Percentiles rank a stretch among this genome's conserved stretches.
Conservation (phyloP, 1,284 basidiomycete genomes). For the Leccinum fallax region DNA sequence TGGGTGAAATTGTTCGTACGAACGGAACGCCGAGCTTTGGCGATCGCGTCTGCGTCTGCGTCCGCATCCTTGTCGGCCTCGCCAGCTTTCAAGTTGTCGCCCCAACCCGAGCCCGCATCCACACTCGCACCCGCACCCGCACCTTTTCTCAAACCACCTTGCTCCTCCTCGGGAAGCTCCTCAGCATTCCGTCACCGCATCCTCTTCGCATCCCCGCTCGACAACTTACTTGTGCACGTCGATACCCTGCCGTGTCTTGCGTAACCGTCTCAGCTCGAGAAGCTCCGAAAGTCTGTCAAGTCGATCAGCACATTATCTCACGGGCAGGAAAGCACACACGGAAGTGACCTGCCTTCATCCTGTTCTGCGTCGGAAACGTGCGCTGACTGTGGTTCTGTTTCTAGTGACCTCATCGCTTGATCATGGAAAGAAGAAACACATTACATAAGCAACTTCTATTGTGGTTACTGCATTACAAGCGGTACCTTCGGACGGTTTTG, state of each 20-base stretch:
- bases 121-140: slow-evolving; percentile 37
- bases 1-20: slow-evolving; percentile 93
- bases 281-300: slow-evolving; percentile 73
- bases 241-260: slow-evolving; percentile 80
- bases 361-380: slow-evolving; percentile 16
- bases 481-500: too few relatives aligned
- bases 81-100: background rate
- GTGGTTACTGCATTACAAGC: too few relatives aligned
- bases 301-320: background rate
- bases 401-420: slow-evolving; percentile 49
- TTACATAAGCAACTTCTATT: slow-evolving; percentile 16
- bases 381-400: slow-evolving; percentile 28
- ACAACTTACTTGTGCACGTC: slow-evolving; percentile 75
- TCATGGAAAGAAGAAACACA: slow-evolving; percentile 35
- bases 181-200: slow-evolving; percentile 62
- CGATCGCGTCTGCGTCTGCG: slow-evolving; percentile 53
- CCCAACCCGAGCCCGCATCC: background rate
- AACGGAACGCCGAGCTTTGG: slow-evolving; percentile 74
- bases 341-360: slow-evolving; percentile 29
- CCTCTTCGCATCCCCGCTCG: slow-evolving; percentile 80
- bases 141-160: slow-evolving; percentile 53
- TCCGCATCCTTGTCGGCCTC: slow-evolving; percentile 39
- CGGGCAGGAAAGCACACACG: slow-evolving; percentile 5
- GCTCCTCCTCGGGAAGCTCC: slow-evolving; percentile 45
- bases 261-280: slow-evolving; percentile 80